Base-by-base conservation (phyloP, 2,329 filamentous ascomycete species). In the Waltergamsia citrina region DNA sequence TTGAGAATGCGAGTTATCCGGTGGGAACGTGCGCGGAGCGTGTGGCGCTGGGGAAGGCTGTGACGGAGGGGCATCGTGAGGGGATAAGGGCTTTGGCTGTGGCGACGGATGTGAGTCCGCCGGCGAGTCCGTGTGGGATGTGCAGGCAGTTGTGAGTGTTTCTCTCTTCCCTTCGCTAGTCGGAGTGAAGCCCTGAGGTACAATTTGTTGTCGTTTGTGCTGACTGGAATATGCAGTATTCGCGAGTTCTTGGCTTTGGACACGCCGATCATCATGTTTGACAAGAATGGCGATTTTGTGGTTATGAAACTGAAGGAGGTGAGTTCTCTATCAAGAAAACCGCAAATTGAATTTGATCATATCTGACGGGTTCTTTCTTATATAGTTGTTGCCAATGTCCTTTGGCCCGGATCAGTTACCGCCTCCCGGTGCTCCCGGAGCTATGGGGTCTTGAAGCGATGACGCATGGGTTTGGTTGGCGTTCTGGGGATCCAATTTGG, bases 11-110 rank as follows among this genome's bases (percentile, higher is more conserved):
- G 2, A 68, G 82, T 19, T 96, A 94, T 54, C 90, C 92, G 0
- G 88, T 95, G 6, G 86, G 86, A n/a, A 93, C 85, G 3, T 96
- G 92, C 57, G 92, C 92, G 11, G 92, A 98, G 69, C 71, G 90
- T 38, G 85, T 90, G n/a, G 87, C 85, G 2, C 69, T 96, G 44
- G 83, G 76, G 7, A 86, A 78, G 25, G 90, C 90, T 16, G 74
- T 95, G 5, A 72, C 75, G 6, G 62, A 62, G 33, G 72, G 74
- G 4, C 59, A 71, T 43, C 59, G 57, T 22, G 50, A 46, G 20
- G 49, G 34, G 7, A 85, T 93, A 60, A 79, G 76, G 50, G 90
- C 88, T 15, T 59, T 98, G 16, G 90, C 84, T 12, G 87, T 98
- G 4, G 74, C 84, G 6, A 93, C 88, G 6, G 84, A 95, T 53